Conservation (phyloP, 1,139 yeast genomes). For the Suhomyces chickasaworum region DNA sequence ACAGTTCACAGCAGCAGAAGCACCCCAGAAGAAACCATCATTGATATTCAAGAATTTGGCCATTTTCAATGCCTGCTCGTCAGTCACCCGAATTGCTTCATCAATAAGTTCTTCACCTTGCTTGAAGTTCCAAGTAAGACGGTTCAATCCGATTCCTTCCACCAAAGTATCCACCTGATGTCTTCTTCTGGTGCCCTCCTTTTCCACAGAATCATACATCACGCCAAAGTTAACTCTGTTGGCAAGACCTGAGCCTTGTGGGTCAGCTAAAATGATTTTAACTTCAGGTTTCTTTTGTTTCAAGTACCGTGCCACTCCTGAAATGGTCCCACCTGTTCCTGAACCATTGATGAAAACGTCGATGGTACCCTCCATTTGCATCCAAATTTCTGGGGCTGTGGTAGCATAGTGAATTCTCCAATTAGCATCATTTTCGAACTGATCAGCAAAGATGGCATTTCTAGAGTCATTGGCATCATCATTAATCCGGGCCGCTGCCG, state of each 20-base stretch:
- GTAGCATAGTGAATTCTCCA: constrained; percentile 82
- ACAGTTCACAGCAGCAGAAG: constrained; percentile 89
- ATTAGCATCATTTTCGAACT: constrained; percentile 88
- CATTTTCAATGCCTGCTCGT: constrained; percentile 81
- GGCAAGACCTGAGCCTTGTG: constrained; percentile 91
- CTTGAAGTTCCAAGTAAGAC: constrained; percentile 79
- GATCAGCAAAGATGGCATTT: constrained; percentile 86
- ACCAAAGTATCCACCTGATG: constrained; percentile 95
- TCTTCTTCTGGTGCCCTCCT: constrained; percentile 89
- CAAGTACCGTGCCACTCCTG: constrained; percentile 79
- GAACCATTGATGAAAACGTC: constrained; percentile 83
- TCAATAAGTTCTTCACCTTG: constrained; percentile 73
- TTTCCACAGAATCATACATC: constrained; percentile 86
- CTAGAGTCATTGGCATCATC: constrained; percentile 37
- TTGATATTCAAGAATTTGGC: constrained; percentile 77
- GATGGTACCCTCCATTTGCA: constrained; percentile 62
- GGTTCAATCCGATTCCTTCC: constrained; percentile 90
- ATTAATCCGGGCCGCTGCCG: constrained; percentile 59
- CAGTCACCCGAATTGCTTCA: constrained; percentile 77
- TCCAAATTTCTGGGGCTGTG: constrained; percentile 89
- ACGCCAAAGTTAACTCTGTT: constrained; percentile 88
- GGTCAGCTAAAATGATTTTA: constrained; percentile 72
- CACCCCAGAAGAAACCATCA: constrained; percentile 91
- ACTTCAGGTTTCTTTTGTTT: constrained; percentile 49
- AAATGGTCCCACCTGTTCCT: constrained; percentile 77